Evolutionary conservation across 176 grass and related monocot genomes (phyloP).

Genomic region (Oryza glaberrima): DNA sequence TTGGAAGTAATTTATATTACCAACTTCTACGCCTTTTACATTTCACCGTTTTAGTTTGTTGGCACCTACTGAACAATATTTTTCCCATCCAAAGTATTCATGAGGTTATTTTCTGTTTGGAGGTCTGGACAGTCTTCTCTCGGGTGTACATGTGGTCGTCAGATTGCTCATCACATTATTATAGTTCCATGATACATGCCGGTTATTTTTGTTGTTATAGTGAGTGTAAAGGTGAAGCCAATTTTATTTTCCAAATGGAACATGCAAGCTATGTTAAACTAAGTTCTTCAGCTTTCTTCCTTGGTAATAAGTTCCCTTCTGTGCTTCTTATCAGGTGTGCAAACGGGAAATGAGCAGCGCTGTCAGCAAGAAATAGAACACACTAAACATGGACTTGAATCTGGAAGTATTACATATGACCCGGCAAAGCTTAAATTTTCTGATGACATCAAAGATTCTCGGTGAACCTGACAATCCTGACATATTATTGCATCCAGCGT

Average conservation of each 20-base stretch:
- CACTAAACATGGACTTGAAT: conserved; percentile 75
- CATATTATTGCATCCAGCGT: too few relatives aligned
- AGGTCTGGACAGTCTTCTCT: too few relatives aligned
- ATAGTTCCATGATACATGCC: neutral
- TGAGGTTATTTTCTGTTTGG: too few relatives aligned
- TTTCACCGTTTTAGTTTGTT: too few relatives aligned
- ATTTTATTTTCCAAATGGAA: conserved; percentile 26
- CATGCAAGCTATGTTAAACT: conserved; percentile 20
- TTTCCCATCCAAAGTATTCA: too few relatives aligned
- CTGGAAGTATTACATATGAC: conserved; percentile 74
- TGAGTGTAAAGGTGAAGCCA: conserved; percentile 27
- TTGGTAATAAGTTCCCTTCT: conserved; percentile 23
- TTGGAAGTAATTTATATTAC: too few relatives aligned
- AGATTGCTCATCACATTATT: too few relatives aligned
- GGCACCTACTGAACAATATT: too few relatives aligned
- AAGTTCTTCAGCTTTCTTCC: neutral
- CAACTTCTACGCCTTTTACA: too few relatives aligned
- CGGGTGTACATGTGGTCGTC: too few relatives aligned
- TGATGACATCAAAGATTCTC: conserved; percentile 44
- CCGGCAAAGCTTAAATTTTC: conserved; percentile 87
- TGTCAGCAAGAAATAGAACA: conserved; percentile 97
- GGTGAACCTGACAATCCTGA: too few relatives aligned
- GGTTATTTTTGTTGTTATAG: conserved; percentile 22
- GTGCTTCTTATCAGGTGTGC: conserved; percentile 66
- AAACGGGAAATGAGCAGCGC: conserved; percentile 84